phyloP scores from a whole-genome alignment of 768 basidiomycete species.

The Lentinula boryana region DNA sequence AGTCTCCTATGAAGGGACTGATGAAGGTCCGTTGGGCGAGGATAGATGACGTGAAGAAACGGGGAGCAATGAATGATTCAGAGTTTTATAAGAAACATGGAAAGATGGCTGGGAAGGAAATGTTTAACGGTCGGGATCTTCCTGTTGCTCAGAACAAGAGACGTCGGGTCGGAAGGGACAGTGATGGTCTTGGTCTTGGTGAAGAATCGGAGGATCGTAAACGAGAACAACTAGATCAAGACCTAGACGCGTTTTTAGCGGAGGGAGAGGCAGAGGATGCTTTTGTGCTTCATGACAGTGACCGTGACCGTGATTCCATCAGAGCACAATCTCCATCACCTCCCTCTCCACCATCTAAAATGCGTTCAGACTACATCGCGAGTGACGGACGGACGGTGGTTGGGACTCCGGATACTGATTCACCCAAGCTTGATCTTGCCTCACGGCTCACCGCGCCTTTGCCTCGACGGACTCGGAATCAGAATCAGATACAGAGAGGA shows the following conservation, averaged over 20 bases:
- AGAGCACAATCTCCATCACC: conserved; percentile 11
- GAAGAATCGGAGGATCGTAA: conserved; percentile 23
- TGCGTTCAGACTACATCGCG: conserved; percentile 61
- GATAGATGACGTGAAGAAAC: conserved; percentile 69
- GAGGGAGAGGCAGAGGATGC: conserved; percentile 30
- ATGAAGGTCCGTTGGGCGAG: conserved; percentile 77
- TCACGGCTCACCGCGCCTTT: conserved; percentile 41
- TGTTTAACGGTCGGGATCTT: conserved; percentile 29
- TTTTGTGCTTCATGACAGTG: conserved; percentile 2
- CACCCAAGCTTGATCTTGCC: conserved; percentile 31
- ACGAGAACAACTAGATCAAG: conserved; percentile 50
- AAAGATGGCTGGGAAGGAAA: conserved; percentile 53
- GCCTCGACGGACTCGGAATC: conserved; percentile 30
- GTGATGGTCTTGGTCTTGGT: conserved; percentile 14
- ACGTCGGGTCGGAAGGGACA: conserved; percentile 22
- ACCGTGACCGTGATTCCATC: conserved; percentile 2
- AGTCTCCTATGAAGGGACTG: conserved; percentile 40
- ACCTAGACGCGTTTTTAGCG: conserved; percentile 64
- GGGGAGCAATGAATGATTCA: conserved; percentile 65
- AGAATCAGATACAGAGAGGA: not conserved
- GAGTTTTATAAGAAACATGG: conserved; percentile 80
- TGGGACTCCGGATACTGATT: conserved; percentile 37
- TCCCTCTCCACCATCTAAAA: conserved; percentile 53
- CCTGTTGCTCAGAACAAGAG: conserved; percentile 17
- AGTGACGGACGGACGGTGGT: conserved; percentile 45